phyloP scores from a whole-genome alignment of 1,284 basidiomycete genomes.

The Chalciporus piperatoides region DNA sequence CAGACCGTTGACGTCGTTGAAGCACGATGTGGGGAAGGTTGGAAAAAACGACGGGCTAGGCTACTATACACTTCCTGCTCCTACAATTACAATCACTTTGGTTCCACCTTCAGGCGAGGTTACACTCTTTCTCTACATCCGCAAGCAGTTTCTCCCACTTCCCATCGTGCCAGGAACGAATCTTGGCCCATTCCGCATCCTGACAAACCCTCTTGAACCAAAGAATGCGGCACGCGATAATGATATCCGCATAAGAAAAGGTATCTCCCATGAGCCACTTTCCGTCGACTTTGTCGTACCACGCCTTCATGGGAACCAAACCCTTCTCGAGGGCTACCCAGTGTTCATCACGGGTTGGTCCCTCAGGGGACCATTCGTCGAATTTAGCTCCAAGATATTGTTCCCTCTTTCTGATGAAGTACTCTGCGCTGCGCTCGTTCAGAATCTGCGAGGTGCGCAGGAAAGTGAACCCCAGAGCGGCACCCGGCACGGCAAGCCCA shows the following conservation, averaged over 20 bases:
- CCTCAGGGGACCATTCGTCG: constrained; percentile 27
- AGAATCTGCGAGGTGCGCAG: constrained; percentile 18
- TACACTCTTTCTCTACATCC: constrained; percentile 25
- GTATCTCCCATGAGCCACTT: constrained; percentile 27
- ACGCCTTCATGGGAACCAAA: constrained; percentile 11
- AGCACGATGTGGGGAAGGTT: too few relatives aligned
- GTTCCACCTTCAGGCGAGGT: constrained; percentile 7
- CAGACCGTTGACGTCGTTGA: too few relatives aligned
- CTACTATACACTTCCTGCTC: too few relatives aligned
- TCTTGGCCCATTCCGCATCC: constrained; percentile 26
- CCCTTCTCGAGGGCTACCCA: constrained; percentile 19
- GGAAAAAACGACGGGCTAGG: too few relatives aligned
- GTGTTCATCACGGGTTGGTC: constrained; percentile 22
- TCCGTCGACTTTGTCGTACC: constrained; percentile 18
- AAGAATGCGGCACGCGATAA: constrained; percentile 14
- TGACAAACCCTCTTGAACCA: constrained; percentile 19
- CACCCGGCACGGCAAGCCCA: constrained; percentile 6
- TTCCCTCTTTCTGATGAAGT: constrained; percentile 11
- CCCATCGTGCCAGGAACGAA: constrained; percentile 23
- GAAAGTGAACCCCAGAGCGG: constrained; percentile 6
- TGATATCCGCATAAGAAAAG: constrained; percentile 32
- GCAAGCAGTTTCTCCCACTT: constrained; percentile 24
- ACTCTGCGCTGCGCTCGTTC: constrained; percentile 22
- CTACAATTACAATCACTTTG: neutral
- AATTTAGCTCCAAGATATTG: neutral